A percentile compares a stretch with the other conserved stretches of the same genome.
Evolutionary conservation across 768 basidiomycete species (phyloP).

Genomic region (Phlebiopsis flavidoalba): DNA sequence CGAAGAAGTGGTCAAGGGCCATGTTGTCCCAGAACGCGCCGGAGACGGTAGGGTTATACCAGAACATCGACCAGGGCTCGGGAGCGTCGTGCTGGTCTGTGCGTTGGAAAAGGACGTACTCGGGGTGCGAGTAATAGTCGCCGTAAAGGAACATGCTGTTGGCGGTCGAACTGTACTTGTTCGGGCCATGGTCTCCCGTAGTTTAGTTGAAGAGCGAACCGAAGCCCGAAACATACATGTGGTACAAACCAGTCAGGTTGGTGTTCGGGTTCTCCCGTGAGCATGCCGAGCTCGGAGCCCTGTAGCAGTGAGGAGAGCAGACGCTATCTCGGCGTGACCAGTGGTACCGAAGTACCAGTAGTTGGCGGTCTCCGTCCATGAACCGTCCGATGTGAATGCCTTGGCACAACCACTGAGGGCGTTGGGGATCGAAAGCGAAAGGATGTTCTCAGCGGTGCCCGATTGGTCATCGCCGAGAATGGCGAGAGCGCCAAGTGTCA

Average conservation of each 20-base stretch:
- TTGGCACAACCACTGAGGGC: slow-evolving; percentile 73
- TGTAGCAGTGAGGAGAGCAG: slow-evolving; percentile 78
- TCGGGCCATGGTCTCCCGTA: slow-evolving; percentile 88
- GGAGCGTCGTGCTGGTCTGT: slow-evolving; percentile 58
- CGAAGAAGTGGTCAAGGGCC: slow-evolving; percentile 80
- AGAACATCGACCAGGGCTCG: slow-evolving; percentile 69
- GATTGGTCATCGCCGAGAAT: slow-evolving; percentile 81
- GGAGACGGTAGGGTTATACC: slow-evolving; percentile 79
- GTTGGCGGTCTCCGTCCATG: slow-evolving; percentile 91
- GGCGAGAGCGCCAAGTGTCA: slow-evolving; percentile 86
- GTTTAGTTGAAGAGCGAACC: slow-evolving; percentile 82
- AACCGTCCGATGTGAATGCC: slow-evolving; percentile 65
- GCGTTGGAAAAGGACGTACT: slow-evolving; percentile 85
- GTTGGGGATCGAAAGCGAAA: slow-evolving; percentile 65
- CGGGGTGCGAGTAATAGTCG: slow-evolving; percentile 59
- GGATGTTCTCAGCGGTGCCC: slow-evolving; percentile 60
- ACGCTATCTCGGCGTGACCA: slow-evolving; percentile 83
- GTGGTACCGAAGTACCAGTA: slow-evolving; percentile 97
- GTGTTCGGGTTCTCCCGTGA: slow-evolving; percentile 68
- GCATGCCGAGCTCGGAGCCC: slow-evolving; percentile 77
- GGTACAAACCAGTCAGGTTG: slow-evolving; percentile 72
- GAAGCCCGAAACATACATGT: slow-evolving; percentile 83
- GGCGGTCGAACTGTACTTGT: slow-evolving; percentile 93
- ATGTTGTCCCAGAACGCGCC: slow-evolving; percentile 93
- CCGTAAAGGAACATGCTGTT: slow-evolving; percentile 83